Evolutionary conservation across 2,329 filamentous ascomycete genomes (phyloP).

Genomic region (Cytospora chrysosperma): DNA sequence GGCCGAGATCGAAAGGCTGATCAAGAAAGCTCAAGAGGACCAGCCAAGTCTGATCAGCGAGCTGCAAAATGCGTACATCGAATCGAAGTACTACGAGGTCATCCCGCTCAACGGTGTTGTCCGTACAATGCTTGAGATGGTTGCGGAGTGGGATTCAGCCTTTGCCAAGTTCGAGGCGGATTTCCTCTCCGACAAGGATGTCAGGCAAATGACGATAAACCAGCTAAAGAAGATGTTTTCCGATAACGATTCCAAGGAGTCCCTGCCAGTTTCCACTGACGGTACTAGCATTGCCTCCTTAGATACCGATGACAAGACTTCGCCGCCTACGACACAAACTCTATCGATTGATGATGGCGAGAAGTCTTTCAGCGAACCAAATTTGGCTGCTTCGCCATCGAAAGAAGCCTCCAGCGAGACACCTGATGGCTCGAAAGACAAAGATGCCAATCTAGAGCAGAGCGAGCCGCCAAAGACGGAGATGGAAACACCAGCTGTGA

Average conservation of each 20-base stretch:
- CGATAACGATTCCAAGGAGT: conserved; percentile 81
- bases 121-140: conserved; percentile 87
- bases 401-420: conserved; percentile 19
- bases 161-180: conserved; percentile 91
- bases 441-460: neutral
- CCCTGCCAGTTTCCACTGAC: conserved; percentile 58
- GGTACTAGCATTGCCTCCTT: conserved; percentile 29
- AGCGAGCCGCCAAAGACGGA: neutral
- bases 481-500: neutral
- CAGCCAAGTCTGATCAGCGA: conserved; percentile 71
- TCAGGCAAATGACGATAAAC: conserved; percentile 83
- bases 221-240: conserved; percentile 95
- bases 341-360: conserved; percentile 19
- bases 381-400: conserved; percentile 23
- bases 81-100: conserved; percentile 93
- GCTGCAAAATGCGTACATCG: conserved; percentile 87
- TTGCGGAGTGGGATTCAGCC: conserved; percentile 86
- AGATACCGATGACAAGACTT: conserved; percentile 47
- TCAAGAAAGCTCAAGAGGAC: conserved; percentile 80
- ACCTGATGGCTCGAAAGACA: conserved; percentile 10
- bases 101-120: conserved; percentile 89
- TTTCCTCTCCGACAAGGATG: conserved; percentile 96
- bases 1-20: conserved; percentile 74
- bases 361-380: conserved; percentile 21
- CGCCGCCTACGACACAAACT: conserved; percentile 39